Evolutionary conservation across 257 asterid species (phyloP), one percentile per base, ranked within the genome.

Genomic region (Jasminum sambac): DNA sequence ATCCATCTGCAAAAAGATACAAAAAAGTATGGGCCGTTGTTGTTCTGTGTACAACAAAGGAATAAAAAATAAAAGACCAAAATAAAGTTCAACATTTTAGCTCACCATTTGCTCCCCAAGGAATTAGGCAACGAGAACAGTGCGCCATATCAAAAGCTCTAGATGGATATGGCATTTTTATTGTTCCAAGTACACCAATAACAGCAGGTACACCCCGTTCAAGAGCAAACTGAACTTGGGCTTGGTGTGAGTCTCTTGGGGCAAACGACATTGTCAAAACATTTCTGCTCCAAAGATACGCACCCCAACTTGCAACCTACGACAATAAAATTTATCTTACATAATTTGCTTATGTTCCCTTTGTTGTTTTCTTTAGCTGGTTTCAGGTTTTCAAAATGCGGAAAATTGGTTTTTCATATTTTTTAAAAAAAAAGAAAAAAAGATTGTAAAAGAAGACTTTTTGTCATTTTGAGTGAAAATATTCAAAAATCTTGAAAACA

Each of bases 181-280:
- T n/a, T 5, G 58, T 48, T 48, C 58, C 58, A 48, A 48, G 58
- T 14, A 48, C 58, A 0, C 58, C 58, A 48, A 48, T 48, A 48
- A 48, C 58, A 48, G 58, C 58, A 48, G 58, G 58, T n/a, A 48
- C 58, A 14, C 23, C 58, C 21, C 58, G n/a, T 48, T 48, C 58
- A 48, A 48, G 58, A 48, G 58, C 58, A 48, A 48, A 48, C 19
- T 48, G 58, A 48, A 48, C 58, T n/a, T 48, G 58, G 58, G 58
- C 58, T 48, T 48, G 23, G 17, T 48, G 58, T 7, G 58, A 48
- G n/a, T 48, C 58, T n/a, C 58, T 48, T 48, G 58, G 58, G 0
- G 58, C 58, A 48, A 48, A 48, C 24, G 58, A 48, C 58, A 48
- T 48, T n/a, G 58, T 23, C 6, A 48, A 1, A 6, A 48, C 58